phyloP scores from a whole-genome alignment of 2,329 filamentous ascomycete genomes.

The Alternaria gaisen region DNA sequence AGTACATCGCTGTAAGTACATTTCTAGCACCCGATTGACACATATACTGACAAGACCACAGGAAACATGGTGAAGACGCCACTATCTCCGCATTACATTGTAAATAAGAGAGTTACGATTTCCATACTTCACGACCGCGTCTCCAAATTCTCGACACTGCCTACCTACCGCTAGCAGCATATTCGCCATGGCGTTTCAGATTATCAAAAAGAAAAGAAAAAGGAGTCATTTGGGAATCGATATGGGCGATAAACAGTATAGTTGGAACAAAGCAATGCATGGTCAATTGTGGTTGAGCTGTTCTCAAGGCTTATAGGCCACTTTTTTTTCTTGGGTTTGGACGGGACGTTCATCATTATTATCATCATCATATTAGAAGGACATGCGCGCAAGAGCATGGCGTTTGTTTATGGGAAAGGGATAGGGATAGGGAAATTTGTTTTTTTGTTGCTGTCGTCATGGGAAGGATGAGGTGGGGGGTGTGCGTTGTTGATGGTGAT shows the following conservation, averaged over 20 bases:
- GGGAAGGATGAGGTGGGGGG: not conserved
- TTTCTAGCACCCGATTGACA: not conserved
- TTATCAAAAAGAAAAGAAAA: conserved; percentile 10
- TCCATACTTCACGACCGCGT: conserved; percentile 7
- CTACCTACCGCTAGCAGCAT: conserved; percentile 11
- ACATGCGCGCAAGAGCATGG: conserved; percentile 19
- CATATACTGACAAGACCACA: conserved; percentile 1
- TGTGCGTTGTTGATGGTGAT: not conserved
- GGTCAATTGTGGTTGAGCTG: not conserved
- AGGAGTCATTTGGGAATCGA: conserved; percentile 12
- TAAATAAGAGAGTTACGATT: conserved; percentile 5
- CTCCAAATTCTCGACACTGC: not conserved
- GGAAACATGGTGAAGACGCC: conserved; percentile 16
- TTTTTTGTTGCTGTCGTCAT: not conserved
- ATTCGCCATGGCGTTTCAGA: conserved; percentile 21
- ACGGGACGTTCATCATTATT: not conserved
- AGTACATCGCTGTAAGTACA: conserved; percentile 82
- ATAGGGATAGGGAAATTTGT: not conserved
- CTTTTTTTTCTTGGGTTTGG: conserved; percentile 2
- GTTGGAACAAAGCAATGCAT: conserved; percentile 4
- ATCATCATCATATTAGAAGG: conserved; percentile 7
- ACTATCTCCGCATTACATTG: not conserved
- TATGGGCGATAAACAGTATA: conserved; percentile 1
- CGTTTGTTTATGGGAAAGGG: not conserved
- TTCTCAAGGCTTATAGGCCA: not conserved